Evolutionary conservation across 768 basidiomycete species (phyloP).

Genomic region (Sporobolomyces phaffii): DNA sequence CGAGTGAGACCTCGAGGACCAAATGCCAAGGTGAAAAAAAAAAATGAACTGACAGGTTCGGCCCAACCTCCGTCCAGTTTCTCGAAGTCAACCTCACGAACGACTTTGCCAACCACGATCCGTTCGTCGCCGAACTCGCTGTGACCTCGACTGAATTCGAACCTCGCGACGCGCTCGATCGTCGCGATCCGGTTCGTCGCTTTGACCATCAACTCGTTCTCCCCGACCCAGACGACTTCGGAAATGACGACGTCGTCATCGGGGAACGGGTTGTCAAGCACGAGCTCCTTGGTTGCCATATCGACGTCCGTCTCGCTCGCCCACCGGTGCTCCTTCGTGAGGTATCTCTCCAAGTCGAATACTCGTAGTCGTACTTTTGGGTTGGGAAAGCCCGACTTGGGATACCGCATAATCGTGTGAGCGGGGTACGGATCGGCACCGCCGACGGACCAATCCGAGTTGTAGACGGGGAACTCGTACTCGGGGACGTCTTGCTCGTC

Average conservation of each 20-base stretch:
- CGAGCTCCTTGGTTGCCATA: slow-evolving; percentile 54
- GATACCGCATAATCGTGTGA: slow-evolving; percentile 61
- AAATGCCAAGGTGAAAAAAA: background rate
- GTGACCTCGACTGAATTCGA: too few species aligned
- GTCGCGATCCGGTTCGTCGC: slow-evolving; percentile 80
- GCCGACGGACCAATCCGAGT: background rate
- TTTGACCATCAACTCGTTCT: slow-evolving; percentile 67
- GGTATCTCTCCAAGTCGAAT: slow-evolving; percentile 65
- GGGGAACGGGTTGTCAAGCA: slow-evolving; percentile 13
- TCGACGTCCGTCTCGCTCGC: background rate
- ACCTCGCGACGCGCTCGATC: slow-evolving; percentile 70
- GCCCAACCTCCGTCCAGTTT: slow-evolving; percentile 93
- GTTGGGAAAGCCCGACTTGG: slow-evolving; percentile 62
- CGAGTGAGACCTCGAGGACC: background rate
- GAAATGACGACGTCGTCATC: slow-evolving; percentile 62
- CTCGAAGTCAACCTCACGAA: slow-evolving; percentile 77
- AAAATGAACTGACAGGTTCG: slow-evolving; percentile 58
- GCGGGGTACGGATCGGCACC: slow-evolving; percentile 36
- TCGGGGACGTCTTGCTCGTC: slow-evolving; percentile 84
- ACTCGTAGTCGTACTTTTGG: slow-evolving; percentile 76
- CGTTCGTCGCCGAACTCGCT: slow-evolving; percentile 45
- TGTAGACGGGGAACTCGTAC: slow-evolving; percentile 79
- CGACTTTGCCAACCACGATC: slow-evolving; percentile 54
- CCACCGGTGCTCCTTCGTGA: slow-evolving; percentile 20
- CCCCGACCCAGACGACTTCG: slow-evolving; percentile 83